phyloP scores from a whole-genome alignment of 1,139 yeast genomes.

The Candida tropicalis region DNA sequence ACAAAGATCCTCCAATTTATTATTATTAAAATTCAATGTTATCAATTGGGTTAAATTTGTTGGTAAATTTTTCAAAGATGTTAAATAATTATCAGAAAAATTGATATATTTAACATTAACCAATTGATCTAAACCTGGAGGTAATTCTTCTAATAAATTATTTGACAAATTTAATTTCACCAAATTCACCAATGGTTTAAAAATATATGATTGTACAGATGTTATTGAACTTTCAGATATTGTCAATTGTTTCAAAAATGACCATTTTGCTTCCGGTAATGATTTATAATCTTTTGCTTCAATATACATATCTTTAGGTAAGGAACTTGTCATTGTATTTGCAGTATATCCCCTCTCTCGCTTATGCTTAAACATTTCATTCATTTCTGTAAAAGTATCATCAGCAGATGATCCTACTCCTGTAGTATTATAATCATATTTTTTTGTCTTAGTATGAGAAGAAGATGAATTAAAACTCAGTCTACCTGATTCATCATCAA shows the following conservation, averaged over 20 bases:
- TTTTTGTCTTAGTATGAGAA: slow-evolving; percentile 13
- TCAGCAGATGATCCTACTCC: slow-evolving; percentile 11
- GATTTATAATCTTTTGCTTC: slow-evolving; percentile 21
- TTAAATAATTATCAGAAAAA: slow-evolving; percentile 51
- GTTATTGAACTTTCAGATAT: slow-evolving; percentile 57
- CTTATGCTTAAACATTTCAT: slow-evolving; percentile 26
- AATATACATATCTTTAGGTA: slow-evolving; percentile 22
- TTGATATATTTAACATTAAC: slow-evolving; percentile 55
- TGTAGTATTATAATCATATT: slow-evolving; percentile 3
- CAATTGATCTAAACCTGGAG: slow-evolving; percentile 54
- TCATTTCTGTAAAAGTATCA: slow-evolving; percentile 16
- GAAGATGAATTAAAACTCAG: slow-evolving; percentile 32
- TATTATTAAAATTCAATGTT: slow-evolving; percentile 58
- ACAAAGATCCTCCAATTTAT: slow-evolving; percentile 44
- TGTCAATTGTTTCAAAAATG: slow-evolving; percentile 56
- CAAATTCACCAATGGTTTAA: slow-evolving; percentile 51
- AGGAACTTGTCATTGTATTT: slow-evolving; percentile 27
- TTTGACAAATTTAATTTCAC: slow-evolving; percentile 61
- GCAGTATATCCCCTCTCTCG: slow-evolving; percentile 32
- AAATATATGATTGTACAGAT: slow-evolving; percentile 44
- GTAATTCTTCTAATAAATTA: slow-evolving; percentile 52
- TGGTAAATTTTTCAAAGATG: slow-evolving; percentile 41
- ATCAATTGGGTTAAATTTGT: slow-evolving; percentile 43
- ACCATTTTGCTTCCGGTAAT: slow-evolving; percentile 54
- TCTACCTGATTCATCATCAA: slow-evolving; percentile 57